Base-by-base conservation (phyloP, 1,139 yeast species). In the Wickerhamomyces sp. region DNA sequence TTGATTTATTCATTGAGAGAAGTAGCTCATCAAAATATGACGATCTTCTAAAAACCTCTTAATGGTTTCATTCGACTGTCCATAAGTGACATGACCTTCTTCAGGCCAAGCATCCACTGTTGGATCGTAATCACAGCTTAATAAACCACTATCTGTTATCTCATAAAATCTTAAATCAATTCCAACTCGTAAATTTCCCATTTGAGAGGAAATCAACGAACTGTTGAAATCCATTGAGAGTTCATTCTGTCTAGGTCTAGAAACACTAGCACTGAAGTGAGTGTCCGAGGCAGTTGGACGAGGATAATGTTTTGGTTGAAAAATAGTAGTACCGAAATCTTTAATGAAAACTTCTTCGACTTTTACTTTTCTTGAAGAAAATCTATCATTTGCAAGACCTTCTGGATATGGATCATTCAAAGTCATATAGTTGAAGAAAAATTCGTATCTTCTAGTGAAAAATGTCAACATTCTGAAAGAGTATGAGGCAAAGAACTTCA, bases 371-470 rank as follows among this genome's bases (percentile, higher is more conserved):
- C 58, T 44, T 18, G 55, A 48, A 6, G 15, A 28, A 25, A 47
- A 46, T 40, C 56, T 41, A 34, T 51, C 42, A 15, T 42, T 33
- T 3, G 35, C 35, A 22, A 49, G 31, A 8, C 40, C 28, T 1
- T 43, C 45, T 8, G 53, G 55, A 35, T 47, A 51, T 29, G 47
- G 46, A 13, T 42, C 43, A 21, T 41, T 19, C 15, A 47, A 37
- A 14, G 34, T 37, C 46, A 47, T 40, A 30, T 41, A 47, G 36
- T 47, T 44, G 16, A 15, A 20, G 28, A 49, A 52, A 19, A 50
- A 41, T 16, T 49, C 52, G 5, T 33, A 13, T 31, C 58, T 44
- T 39, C 51, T 46, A 15, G 48, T 24, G 37, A 54, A 52, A 31
- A 46, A 54, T 1, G 46, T 38, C 14, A 43, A 24, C 7, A 50